Evolutionary conservation across 2,329 filamentous ascomycete genomes (phyloP).

Genomic region (Paraphaeosphaeria sporulosa): DNA sequence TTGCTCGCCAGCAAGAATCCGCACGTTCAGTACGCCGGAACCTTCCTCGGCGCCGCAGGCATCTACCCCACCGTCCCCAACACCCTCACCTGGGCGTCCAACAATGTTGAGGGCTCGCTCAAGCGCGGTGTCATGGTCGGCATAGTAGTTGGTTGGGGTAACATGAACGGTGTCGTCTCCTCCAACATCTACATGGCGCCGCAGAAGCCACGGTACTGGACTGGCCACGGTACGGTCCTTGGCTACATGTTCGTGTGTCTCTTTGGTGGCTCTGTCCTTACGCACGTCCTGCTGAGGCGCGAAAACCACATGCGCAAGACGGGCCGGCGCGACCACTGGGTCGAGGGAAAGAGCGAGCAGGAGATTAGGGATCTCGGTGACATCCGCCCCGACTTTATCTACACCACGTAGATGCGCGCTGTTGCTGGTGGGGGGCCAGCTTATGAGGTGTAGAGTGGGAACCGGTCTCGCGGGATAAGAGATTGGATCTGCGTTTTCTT

Average conservation of each 20-base stretch:
- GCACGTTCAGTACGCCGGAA: constrained; percentile 80
- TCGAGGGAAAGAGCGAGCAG: constrained; percentile 68
- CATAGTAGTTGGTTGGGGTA: constrained; percentile 89
- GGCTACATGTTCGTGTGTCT: constrained; percentile 76
- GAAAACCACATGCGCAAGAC: constrained; percentile 73
- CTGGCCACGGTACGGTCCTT: constrained; percentile 78
- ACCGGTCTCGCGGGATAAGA: not conserved
- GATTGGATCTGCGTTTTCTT: not conserved
- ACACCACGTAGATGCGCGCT: constrained; percentile 60
- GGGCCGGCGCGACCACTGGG: constrained; percentile 71
- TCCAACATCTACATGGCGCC: constrained; percentile 77
- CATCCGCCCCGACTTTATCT: constrained; percentile 72
- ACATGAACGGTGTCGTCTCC: constrained; percentile 85
- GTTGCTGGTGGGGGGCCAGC: not conserved
- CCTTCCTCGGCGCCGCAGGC: constrained; percentile 83
- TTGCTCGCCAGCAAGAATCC: constrained; percentile 71
- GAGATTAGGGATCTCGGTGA: constrained; percentile 76
- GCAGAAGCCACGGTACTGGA: constrained; percentile 70
- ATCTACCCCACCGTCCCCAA: constrained; percentile 90
- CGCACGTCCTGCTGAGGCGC: constrained; percentile 67
- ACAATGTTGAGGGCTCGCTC: constrained; percentile 92
- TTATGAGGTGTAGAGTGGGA: not conserved
- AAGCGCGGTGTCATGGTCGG: constrained; percentile 89
- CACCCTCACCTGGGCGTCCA: constrained; percentile 86
- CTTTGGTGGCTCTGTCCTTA: constrained; percentile 73